phyloP scores from a whole-genome alignment of 495 filamentous ascomycete species.

The Podospora sp. region DNA sequence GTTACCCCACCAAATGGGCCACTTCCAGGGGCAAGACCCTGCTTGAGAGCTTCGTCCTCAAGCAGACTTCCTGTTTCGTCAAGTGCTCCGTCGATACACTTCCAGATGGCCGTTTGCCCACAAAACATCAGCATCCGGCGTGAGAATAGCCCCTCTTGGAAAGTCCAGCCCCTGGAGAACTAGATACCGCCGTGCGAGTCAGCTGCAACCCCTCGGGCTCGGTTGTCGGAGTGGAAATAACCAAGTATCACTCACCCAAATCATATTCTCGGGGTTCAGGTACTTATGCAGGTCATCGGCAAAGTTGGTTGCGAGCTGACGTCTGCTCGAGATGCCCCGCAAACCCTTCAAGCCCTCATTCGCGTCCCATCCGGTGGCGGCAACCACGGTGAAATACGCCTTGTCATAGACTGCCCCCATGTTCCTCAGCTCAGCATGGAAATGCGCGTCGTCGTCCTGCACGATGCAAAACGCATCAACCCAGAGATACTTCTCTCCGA shows the following conservation, averaged over 20 bases:
- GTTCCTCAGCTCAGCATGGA: not conserved
- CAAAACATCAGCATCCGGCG: slow-evolving; percentile 3
- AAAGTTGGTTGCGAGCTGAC: not conserved
- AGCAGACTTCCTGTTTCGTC: not conserved
- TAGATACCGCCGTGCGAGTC: not conserved
- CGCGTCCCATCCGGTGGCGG: not conserved
- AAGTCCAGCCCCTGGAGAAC: slow-evolving; percentile 5
- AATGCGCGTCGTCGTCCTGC: not conserved
- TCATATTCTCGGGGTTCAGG: not conserved
- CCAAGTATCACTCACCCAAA: not conserved
- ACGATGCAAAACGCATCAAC: not conserved
- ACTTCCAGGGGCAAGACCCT: too few species aligned
- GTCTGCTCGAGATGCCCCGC: not conserved
- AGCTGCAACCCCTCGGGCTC: too few species aligned
- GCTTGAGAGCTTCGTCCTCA: too few species aligned
- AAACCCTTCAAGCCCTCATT: not conserved
- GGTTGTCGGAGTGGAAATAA: not conserved
- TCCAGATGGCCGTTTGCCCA: slow-evolving; percentile 5
- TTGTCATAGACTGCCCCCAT: slow-evolving; percentile 4
- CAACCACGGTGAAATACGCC: not conserved
- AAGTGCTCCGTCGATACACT: not conserved
- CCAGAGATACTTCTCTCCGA: slow-evolving; percentile 6
- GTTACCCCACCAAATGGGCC: too few species aligned
- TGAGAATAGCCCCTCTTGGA: slow-evolving; percentile 1
- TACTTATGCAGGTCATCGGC: not conserved